Conservation (phyloP, 371 early-diverging fungal genomes). For the Rozella allomycis region DNA sequence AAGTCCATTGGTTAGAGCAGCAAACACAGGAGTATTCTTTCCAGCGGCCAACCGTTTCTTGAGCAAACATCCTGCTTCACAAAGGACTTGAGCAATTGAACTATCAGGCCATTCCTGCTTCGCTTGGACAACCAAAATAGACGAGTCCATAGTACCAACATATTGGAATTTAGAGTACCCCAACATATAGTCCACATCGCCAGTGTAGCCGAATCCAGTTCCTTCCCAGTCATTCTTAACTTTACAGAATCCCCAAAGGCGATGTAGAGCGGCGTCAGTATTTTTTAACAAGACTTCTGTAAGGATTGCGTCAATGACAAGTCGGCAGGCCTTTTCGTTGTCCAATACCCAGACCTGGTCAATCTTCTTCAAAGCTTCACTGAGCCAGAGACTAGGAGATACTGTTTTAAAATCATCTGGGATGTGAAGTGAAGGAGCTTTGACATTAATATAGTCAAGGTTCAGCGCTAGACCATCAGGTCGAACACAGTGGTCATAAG, state of each 20-base stretch:
- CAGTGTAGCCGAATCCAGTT: conserved; percentile 7
- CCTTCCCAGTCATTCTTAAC: conserved; percentile 7
- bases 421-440: background rate
- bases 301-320: conserved; percentile 5
- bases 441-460: no score
- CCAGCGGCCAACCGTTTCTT: conserved; percentile 7
- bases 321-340: conserved; percentile 8
- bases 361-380: no score
- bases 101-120: conserved; percentile 7
- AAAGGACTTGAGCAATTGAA: conserved; percentile 4
- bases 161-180: conserved; percentile 5
- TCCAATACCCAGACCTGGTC: conserved; percentile 6
- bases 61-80: conserved; percentile 6
- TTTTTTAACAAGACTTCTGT: conserved; percentile 4
- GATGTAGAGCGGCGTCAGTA: conserved; percentile 1
- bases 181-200: conserved; percentile 6
- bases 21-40: conserved; percentile 8
- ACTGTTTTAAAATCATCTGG: background rate
- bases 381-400: no score
- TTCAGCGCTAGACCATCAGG: no score
- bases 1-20: conserved; percentile 4
- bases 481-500: no score
- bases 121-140: conserved; percentile 5
- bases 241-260: conserved; percentile 4
- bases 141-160: conserved; percentile 6